A percentile compares a stretch with the other conserved stretches of the same genome.
These are phyloP conservation scores for Hermanozyma aechmeae DNA, from an alignment of 805 yeast species.

Conservation along the genomic window DNA sequence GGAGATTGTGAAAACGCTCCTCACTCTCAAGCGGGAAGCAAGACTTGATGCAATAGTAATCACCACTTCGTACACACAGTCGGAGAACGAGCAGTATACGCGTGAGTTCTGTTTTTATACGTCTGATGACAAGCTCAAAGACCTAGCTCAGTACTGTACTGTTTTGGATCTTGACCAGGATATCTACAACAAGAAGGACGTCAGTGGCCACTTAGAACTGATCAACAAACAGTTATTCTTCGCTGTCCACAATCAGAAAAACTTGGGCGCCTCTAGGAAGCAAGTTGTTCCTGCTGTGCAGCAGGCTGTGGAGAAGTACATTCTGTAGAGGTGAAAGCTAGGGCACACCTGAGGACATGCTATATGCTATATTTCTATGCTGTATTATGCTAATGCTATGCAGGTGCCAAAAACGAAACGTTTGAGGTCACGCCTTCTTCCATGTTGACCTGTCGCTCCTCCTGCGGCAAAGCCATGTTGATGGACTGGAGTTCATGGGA, in stretches of 20 bases:
- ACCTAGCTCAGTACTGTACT: slow-evolving; percentile 12
- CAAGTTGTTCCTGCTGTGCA: slow-evolving; percentile 68
- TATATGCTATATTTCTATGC: slow-evolving; percentile 7
- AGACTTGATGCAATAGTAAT: slow-evolving; percentile 23
- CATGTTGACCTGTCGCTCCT: slow-evolving; percentile 2
- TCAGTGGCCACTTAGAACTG: slow-evolving; percentile 7
- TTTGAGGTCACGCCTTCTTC: slow-evolving; percentile 10
- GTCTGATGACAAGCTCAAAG: slow-evolving; percentile 6
- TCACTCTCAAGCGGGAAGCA: too few relatives aligned
- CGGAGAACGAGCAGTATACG: slow-evolving; percentile 20
- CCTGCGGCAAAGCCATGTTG: slow-evolving; percentile 4
- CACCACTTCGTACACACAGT: slow-evolving; percentile 30
- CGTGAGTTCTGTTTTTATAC: slow-evolving; percentile 25
- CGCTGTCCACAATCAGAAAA: slow-evolving; percentile 34
- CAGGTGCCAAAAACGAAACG: slow-evolving; percentile 12
- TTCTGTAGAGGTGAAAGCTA: slow-evolving; percentile 1
- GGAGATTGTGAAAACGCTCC: slow-evolving; percentile 17
- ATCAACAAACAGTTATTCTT: slow-evolving; percentile 8
- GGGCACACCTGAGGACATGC: slow-evolving; percentile 16
- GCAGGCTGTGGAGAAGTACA: slow-evolving; percentile 15
- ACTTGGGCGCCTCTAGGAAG: slow-evolving; percentile 65
- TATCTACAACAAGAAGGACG: slow-evolving; percentile 13
- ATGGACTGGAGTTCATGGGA: slow-evolving; percentile 2
- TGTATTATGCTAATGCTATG: slow-evolving; percentile 8
- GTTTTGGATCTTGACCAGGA: slow-evolving; percentile 16